phyloP scores from a whole-genome alignment of 2,329 filamentous ascomycete species.

The Pseudogymnoascus sp. region DNA sequence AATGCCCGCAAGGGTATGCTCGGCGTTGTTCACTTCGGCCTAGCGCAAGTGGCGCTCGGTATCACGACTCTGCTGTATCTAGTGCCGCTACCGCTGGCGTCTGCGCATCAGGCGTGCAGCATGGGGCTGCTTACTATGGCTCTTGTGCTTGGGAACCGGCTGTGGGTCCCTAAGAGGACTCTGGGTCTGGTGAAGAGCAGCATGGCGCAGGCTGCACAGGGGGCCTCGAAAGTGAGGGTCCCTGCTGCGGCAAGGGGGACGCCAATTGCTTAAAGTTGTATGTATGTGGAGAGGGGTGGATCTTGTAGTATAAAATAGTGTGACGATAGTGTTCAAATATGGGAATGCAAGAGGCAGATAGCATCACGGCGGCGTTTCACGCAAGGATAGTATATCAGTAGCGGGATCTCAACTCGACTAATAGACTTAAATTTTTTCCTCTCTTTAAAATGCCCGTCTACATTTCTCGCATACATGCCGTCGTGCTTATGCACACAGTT shows the following conservation, averaged over 20 bases:
- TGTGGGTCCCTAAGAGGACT: slow-evolving; percentile 63
- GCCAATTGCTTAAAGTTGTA: not conserved
- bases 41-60: slow-evolving; percentile 73
- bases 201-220: slow-evolving; percentile 12
- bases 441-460: not conserved
- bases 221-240: not conserved
- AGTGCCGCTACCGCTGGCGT: slow-evolving; percentile 79
- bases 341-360: not conserved
- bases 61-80: slow-evolving; percentile 91
- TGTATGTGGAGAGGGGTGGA: not conserved
- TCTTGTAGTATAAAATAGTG: not conserved
- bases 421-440: not conserved
- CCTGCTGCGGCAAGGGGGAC: not conserved
- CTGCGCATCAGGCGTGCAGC: slow-evolving; percentile 85
- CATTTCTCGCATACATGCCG: not conserved
- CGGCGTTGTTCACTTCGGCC: slow-evolving; percentile 75
- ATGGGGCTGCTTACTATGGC: slow-evolving; percentile 77
- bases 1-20: slow-evolving; percentile 60
- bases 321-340: slow-evolving; percentile 6
- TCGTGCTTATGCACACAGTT: not conserved
- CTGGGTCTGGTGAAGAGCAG: slow-evolving; percentile 46
- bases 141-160: slow-evolving; percentile 66
- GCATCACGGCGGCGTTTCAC: slow-evolving; percentile 1
- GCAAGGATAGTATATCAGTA: not conserved
- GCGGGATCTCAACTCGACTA: slow-evolving; percentile 8